phyloP scores from a whole-genome alignment of 305 asterid genomes.

The Fraxinus sp. region DNA sequence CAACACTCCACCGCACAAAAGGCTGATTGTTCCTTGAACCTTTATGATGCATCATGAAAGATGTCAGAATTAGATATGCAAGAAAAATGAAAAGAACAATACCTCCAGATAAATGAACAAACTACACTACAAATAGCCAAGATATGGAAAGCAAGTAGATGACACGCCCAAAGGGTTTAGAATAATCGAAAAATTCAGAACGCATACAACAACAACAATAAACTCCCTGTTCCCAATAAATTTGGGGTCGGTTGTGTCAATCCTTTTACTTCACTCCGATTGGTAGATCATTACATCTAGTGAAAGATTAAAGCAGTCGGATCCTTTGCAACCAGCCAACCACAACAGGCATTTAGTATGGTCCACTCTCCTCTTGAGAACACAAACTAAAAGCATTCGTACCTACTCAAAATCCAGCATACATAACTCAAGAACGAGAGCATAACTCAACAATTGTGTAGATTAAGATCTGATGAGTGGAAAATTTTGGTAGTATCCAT shows the following conservation, averaged over 20 bases:
- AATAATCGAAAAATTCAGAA: constrained; percentile 16
- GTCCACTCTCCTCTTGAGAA: not conserved
- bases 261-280: not conserved
- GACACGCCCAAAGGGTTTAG: constrained; percentile 3
- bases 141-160: not conserved
- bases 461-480: not conserved
- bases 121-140: constrained; percentile 15
- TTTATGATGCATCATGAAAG: constrained; percentile 32
- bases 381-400: not conserved
- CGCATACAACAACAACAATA: not conserved
- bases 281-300: not conserved
- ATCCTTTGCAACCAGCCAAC: not conserved
- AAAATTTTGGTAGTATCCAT: not conserved
- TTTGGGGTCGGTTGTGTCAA: not conserved
- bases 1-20: constrained; percentile 64
- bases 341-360: not conserved
- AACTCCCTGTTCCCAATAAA: not conserved
- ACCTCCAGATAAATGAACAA: constrained; percentile 4
- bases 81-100: not conserved
- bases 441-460: not conserved
- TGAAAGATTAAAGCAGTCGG: not conserved
- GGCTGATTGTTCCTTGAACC: constrained; percentile 99
- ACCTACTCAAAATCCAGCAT: not conserved
- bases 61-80: constrained; percentile 25
- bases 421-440: not conserved